Conservation (phyloP, 108 stramenopile species). For the Phaeodactylum tricornutum region DNA sequence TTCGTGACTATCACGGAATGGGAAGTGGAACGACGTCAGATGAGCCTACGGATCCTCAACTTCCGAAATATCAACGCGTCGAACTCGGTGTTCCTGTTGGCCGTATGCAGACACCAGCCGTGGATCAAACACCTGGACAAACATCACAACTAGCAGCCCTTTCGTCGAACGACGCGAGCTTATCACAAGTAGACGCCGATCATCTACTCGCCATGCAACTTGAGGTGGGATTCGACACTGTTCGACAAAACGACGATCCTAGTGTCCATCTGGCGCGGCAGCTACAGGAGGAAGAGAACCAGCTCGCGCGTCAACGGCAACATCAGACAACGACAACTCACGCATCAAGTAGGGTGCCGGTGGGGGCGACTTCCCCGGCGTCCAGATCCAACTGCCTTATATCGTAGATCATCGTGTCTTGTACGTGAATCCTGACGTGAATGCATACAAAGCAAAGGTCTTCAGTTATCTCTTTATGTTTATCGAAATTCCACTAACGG, state of each 20-base stretch:
- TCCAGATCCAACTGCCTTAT: no score
- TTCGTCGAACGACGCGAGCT: background rate
- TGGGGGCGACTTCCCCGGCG: no score
- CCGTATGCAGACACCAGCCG: background rate
- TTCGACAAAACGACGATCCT: background rate
- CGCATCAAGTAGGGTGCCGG: no score
- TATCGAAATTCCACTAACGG: no score
- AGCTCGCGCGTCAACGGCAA: constrained; percentile 5
- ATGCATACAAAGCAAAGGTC: no score
- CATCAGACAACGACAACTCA: background rate
- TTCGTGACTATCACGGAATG: constrained; percentile 29
- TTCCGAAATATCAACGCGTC: background rate
- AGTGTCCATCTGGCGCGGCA: background rate
- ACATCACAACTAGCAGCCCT: background rate
- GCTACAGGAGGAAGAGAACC: constrained; percentile 5
- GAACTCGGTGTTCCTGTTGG: background rate
- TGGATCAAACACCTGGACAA: background rate
- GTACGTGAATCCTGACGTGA: no score
- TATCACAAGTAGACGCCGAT: constrained; percentile 1
- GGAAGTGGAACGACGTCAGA: no score
- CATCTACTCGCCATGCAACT: background rate
- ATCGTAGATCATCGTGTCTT: no score
- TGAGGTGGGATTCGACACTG: background rate
- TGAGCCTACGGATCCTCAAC: no score
- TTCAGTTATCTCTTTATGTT: no score